These are phyloP conservation scores for Cladosporium colombiae DNA, from an alignment of 2,329 filamentous ascomycete species.

Conservation along the genomic window DNA sequence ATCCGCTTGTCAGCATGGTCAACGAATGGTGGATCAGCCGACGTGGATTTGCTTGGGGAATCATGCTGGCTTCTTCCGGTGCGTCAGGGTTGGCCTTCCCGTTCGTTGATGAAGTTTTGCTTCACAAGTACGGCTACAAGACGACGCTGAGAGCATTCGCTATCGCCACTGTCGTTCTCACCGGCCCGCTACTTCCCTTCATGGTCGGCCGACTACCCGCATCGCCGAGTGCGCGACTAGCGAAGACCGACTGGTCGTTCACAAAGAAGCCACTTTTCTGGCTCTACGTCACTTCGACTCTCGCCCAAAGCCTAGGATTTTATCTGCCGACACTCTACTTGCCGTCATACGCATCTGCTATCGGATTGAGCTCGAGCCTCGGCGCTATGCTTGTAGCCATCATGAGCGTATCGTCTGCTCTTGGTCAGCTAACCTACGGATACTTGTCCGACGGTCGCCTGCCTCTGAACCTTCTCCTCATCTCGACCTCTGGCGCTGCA, in stretches of 20 bases:
- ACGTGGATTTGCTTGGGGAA: constrained; percentile 32
- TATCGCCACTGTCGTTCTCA: constrained; percentile 31
- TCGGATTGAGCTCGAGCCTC: constrained; percentile 30
- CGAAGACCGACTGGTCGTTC: background rate
- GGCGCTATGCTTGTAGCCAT: constrained; percentile 39
- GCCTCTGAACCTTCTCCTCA: background rate
- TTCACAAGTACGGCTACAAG: constrained; percentile 29
- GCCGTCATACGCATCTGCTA: constrained; percentile 37
- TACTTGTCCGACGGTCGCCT: constrained; percentile 3
- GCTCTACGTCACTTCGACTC: background rate
- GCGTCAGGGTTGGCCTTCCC: constrained; percentile 32
- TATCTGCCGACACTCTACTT: constrained; percentile 44
- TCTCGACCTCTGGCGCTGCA: background rate
- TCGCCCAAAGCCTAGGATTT: constrained; percentile 36
- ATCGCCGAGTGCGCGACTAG: background rate
- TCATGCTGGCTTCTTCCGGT: constrained; percentile 29
- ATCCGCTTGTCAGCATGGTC: constrained; percentile 34
- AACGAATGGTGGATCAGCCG: constrained; percentile 34
- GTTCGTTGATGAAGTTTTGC: constrained; percentile 24
- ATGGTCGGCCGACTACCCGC: background rate
- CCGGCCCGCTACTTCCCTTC: constrained; percentile 13
- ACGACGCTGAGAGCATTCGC: constrained; percentile 30
- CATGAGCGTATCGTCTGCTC: constrained; percentile 40
- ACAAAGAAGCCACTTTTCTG: background rate
- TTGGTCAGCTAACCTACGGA: constrained; percentile 42